phyloP scores from a whole-genome alignment of 495 filamentous ascomycete species.

The Lepraria neglecta region DNA sequence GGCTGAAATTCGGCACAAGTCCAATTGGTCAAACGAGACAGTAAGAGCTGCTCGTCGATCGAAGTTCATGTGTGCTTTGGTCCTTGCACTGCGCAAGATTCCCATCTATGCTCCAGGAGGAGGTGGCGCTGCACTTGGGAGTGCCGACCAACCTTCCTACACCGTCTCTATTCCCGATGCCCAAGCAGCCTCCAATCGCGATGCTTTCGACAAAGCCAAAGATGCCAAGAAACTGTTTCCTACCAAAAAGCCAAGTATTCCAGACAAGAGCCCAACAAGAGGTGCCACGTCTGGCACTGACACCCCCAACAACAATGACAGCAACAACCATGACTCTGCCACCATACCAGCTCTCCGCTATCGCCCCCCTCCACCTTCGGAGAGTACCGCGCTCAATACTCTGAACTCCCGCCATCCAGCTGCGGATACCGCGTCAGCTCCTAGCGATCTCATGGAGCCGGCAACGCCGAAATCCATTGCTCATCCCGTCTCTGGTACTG shows the following conservation, averaged over 20 bases:
- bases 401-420: constrained; percentile 41
- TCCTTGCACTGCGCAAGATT: constrained; percentile 76
- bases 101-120: constrained; percentile 80
- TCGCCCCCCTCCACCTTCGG: constrained; percentile 32
- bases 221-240: constrained; percentile 57
- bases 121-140: constrained; percentile 60
- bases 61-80: constrained; percentile 94
- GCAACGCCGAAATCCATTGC: constrained; percentile 20
- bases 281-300: constrained; percentile 36
- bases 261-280: constrained; percentile 26
- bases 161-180: constrained; percentile 64
- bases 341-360: constrained; percentile 34
- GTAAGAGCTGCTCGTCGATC: constrained; percentile 76
- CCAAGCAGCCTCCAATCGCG: constrained; percentile 52
- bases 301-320: constrained; percentile 25
- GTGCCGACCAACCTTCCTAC: constrained; percentile 63
- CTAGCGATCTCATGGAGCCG: constrained; percentile 16
- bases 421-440: constrained; percentile 37
- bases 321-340: constrained; percentile 23
- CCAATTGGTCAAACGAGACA: constrained; percentile 91
- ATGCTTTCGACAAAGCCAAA: constrained; percentile 54
- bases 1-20: constrained; percentile 83
- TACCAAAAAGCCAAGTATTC: constrained; percentile 33
- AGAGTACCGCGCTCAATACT: constrained; percentile 40
- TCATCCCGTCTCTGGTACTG: constrained; percentile 12